A percentile compares a stretch with the other conserved stretches of the same genome.
phyloP scores from a whole-genome alignment of 148 eudicot species.

The Rheum nobile region DNA sequence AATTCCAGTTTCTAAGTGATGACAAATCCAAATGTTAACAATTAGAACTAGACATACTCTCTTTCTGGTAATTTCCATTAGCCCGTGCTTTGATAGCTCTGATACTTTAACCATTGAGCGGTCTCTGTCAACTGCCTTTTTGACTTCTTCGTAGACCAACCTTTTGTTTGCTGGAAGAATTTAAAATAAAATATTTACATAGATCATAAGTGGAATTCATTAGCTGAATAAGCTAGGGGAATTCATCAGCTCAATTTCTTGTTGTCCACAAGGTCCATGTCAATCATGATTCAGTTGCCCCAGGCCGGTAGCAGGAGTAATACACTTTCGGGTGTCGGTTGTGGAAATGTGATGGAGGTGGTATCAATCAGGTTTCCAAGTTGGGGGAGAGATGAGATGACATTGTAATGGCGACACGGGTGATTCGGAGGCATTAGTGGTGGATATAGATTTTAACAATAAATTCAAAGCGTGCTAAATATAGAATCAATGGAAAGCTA shows the following conservation, averaged over 20 bases:
- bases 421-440: neutral
- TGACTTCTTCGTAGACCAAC: slow-evolving; percentile 83
- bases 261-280: neutral
- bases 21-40: neutral
- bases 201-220: neutral
- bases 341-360: neutral
- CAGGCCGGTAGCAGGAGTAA: neutral
- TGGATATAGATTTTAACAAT: neutral
- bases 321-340: neutral
- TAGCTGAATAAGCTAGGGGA: neutral
- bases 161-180: slow-evolving; percentile 64
- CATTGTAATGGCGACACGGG: neutral
- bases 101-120: slow-evolving; percentile 74
- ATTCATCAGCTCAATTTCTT: neutral
- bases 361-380: neutral
- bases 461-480: neutral
- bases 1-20: neutral
- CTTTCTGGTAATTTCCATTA: slow-evolving; percentile 92
- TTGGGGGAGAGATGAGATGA: neutral
- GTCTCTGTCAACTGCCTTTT: slow-evolving; percentile 82
- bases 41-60: slow-evolving; percentile 36
- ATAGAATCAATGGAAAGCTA: neutral
- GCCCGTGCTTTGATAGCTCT: slow-evolving; percentile 79
- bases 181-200: slow-evolving; percentile 4
- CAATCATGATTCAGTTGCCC: neutral